A percentile compares a stretch with the other conserved stretches of the same genome.
phyloP scores from a whole-genome alignment of 352 stramenopile genomes.

The Pythium myriotylum region DNA sequence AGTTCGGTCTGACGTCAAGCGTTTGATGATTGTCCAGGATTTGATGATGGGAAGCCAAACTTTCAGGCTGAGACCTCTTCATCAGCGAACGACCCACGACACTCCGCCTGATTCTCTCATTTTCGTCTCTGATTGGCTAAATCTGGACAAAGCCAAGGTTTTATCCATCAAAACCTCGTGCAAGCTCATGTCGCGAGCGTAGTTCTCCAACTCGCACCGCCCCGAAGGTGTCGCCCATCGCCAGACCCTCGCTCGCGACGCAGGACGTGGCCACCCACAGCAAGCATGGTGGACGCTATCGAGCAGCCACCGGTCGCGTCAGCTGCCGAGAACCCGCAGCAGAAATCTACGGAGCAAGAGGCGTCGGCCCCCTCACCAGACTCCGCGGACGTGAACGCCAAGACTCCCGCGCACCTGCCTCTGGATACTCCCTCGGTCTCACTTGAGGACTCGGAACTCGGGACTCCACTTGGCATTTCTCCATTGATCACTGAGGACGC shows the following conservation, averaged over 20 bases:
- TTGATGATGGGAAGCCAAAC: background rate
- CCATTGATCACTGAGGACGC: background rate
- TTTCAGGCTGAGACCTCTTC: background rate
- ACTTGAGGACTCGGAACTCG: slow-evolving; percentile 7
- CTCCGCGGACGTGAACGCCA: background rate
- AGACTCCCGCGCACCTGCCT: background rate
- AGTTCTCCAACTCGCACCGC: background rate
- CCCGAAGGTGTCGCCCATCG: background rate
- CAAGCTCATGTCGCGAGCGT: background rate
- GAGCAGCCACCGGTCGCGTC: slow-evolving; percentile 18
- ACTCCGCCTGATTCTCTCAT: background rate
- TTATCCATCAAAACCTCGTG: background rate
- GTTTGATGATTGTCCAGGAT: too few relatives aligned
- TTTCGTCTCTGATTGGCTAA: background rate
- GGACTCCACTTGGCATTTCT: background rate
- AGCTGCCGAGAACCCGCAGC: slow-evolving; percentile 2
- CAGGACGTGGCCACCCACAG: background rate
- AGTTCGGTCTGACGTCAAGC: background rate
- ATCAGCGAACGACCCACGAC: background rate
- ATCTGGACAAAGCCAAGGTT: background rate
- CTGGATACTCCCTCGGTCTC: slow-evolving; percentile 19
- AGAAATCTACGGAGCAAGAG: slow-evolving; percentile 8
- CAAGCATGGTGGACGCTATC: slow-evolving; percentile 18
- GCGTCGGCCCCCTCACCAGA: background rate
- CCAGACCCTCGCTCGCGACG: background rate